Evolutionary conservation across 805 yeast genomes (phyloP).

Genomic region (Teunomyces gatunensis): DNA sequence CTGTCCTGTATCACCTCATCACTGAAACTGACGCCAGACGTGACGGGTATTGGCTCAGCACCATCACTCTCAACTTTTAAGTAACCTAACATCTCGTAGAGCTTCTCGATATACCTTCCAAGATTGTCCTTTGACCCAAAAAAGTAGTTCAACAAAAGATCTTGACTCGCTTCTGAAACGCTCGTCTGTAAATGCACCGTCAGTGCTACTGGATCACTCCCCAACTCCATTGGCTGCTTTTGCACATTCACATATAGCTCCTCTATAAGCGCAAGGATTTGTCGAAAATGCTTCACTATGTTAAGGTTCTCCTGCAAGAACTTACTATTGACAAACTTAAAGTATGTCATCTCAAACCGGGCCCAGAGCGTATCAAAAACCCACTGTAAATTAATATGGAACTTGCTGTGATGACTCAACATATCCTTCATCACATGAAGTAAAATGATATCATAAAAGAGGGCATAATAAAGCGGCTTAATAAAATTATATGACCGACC

Average conservation of each 20-base stretch:
- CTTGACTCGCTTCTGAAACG: conserved; percentile 9
- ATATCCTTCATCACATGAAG: conserved; percentile 13
- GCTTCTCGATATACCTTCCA: conserved; percentile 17
- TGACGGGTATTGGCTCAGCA: conserved; percentile 12
- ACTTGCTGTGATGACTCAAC: neutral
- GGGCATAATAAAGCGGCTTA: conserved; percentile 15
- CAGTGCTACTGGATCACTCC: neutral
- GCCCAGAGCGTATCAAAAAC: conserved; percentile 10
- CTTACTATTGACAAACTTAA: conserved; percentile 12
- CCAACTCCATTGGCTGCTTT: neutral
- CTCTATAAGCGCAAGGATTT: conserved; percentile 5
- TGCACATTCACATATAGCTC: conserved; percentile 5
- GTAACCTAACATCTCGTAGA: conserved; percentile 23
- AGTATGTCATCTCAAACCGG: conserved; percentile 13
- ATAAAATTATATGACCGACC: conserved; percentile 12
- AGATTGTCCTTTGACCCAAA: conserved; percentile 27
- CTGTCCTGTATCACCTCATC: conserved; percentile 16
- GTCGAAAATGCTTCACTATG: neutral
- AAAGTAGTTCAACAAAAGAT: conserved; percentile 16
- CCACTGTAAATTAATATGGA: conserved; percentile 12
- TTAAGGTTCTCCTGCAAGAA: neutral
- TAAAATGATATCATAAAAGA: conserved; percentile 19
- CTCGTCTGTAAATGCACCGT: neutral
- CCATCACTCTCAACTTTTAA: conserved; percentile 9
- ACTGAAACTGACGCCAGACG: conserved; percentile 13